Percentiles rank a stretch among this genome's conserved stretches.
Evolutionary conservation across 257 asterid species (phyloP).

Genomic region (Jasminum sambac): DNA sequence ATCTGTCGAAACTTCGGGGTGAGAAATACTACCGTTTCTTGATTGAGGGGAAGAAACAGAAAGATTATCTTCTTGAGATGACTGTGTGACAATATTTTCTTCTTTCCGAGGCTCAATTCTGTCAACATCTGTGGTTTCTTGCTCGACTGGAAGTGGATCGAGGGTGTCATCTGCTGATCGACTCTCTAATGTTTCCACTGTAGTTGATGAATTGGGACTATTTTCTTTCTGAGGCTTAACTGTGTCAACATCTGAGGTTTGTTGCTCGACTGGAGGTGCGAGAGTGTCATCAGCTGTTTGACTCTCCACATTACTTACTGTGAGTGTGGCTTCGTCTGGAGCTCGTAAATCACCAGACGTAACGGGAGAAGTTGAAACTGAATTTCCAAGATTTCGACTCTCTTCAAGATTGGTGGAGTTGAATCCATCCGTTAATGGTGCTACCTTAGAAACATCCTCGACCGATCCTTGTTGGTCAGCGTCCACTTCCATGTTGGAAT

Average conservation of each 20-base stretch:
- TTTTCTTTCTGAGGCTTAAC: conserved; percentile 26
- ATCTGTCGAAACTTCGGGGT: conserved; percentile 34
- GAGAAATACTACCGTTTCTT: conserved; percentile 35
- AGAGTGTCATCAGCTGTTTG: too few relatives aligned
- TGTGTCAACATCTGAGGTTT: background rate
- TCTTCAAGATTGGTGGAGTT: background rate
- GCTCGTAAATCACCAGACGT: conserved; percentile 22
- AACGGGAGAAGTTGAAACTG: conserved; percentile 29
- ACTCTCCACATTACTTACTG: background rate
- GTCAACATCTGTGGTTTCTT: conserved; percentile 27
- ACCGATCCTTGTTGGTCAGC: conserved; percentile 21
- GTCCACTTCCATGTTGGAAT: conserved; percentile 31
- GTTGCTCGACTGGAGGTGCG: too few relatives aligned
- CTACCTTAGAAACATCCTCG: conserved; percentile 23
- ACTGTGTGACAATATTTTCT: conserved; percentile 31
- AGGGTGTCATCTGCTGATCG: conserved; percentile 20
- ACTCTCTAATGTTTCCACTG: conserved; percentile 25
- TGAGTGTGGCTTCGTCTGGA: background rate
- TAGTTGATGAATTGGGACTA: conserved; percentile 18
- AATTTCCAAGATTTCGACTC: conserved; percentile 18
- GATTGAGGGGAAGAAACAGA: conserved; percentile 29
- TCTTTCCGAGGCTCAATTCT: conserved; percentile 23
- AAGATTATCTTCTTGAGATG: conserved; percentile 28
- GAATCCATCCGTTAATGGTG: conserved; percentile 20
- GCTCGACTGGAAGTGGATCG: conserved; percentile 35